Evolutionary conservation across 495 filamentous ascomycete genomes (phyloP).

Genomic region (Apiosordaria backusii): DNA sequence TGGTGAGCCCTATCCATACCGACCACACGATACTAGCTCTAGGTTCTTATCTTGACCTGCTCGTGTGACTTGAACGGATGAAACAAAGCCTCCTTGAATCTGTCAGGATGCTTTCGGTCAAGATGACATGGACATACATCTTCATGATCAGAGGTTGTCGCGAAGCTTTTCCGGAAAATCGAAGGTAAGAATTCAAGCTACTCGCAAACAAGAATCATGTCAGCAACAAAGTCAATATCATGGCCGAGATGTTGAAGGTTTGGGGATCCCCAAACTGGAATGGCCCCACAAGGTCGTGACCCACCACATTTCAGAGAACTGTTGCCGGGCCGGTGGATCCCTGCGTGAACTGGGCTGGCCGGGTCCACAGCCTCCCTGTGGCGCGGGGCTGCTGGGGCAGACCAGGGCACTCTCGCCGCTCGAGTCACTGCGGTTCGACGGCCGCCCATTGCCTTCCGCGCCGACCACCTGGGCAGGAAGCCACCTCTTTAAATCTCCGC

Average conservation of each 20-base stretch:
- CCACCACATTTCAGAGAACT: too few species aligned
- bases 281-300: too few species aligned
- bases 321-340: constrained; percentile 1
- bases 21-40: too few species aligned
- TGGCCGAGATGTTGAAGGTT: not conserved
- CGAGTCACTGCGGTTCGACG: constrained; percentile 36
- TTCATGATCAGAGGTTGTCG: too few species aligned
- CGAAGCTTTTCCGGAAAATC: not conserved
- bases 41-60: too few species aligned
- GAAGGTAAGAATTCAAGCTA: not conserved
- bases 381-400: constrained; percentile 13
- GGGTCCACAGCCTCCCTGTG: not conserved
- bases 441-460: constrained; percentile 34
- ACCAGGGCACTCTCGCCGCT: constrained; percentile 27
- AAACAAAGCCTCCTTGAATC: too few species aligned
- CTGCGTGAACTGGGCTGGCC: not conserved
- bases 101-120: too few species aligned
- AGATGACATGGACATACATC: too few species aligned
- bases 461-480: constrained; percentile 7
- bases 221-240: not conserved
- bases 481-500: constrained; percentile 17
- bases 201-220: too few species aligned
- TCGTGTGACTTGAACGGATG: too few species aligned
- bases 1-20: too few species aligned
- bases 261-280: not conserved